Conservation (phyloP, 225 moss, liverwort and hornwort genomes). For the Thuidium tamariscinum region DNA sequence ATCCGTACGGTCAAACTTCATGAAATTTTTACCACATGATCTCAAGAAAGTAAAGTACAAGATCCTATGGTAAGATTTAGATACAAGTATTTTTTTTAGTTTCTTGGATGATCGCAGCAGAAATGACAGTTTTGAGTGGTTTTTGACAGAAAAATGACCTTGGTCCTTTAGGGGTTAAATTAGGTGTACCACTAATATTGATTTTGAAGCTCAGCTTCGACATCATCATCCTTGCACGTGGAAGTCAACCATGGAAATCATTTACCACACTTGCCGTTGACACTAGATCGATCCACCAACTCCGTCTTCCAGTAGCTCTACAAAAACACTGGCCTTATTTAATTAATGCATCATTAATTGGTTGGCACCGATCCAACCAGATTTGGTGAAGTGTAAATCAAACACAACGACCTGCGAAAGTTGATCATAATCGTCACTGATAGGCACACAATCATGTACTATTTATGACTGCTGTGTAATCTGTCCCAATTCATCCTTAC, state of each 20-base stretch:
- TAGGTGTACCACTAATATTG: not conserved
- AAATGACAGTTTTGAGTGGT: too few species aligned
- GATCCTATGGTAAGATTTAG: too few species aligned
- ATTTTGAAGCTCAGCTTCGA: too few species aligned
- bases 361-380: not conserved
- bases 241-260: not conserved
- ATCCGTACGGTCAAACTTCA: too few species aligned
- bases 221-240: too few species aligned
- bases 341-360: not conserved
- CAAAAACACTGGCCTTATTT: not conserved
- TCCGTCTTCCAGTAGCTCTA: not conserved
- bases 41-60: too few species aligned
- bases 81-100: too few species aligned
- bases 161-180: too few species aligned
- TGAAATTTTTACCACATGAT: too few species aligned
- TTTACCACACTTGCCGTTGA: not conserved
- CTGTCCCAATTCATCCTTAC: not conserved
- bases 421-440: not conserved
- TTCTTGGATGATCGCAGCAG: too few species aligned
- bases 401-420: not conserved
- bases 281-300: not conserved
- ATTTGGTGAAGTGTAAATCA: not conserved
- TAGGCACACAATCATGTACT: not conserved
- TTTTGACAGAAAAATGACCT: too few species aligned
- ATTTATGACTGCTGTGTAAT: not conserved